Conservation (phyloP, 2,329 filamentous ascomycete genomes). For the Cladosporium sp. region DNA sequence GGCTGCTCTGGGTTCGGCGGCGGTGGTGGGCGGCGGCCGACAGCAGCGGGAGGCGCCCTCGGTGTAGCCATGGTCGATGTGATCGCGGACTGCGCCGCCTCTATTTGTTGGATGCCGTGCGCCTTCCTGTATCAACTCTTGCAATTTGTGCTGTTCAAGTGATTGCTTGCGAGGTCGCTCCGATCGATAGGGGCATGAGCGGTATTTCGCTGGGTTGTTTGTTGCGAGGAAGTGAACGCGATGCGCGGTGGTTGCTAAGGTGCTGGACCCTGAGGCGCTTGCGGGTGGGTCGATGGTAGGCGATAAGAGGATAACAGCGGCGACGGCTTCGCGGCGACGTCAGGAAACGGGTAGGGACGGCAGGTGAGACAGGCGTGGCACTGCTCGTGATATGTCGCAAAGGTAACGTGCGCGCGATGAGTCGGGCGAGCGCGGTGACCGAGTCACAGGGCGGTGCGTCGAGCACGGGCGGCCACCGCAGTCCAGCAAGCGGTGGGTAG, state of each 20-base stretch:
- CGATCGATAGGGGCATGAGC: conserved; percentile 1
- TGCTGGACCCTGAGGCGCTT: conserved; percentile 8
- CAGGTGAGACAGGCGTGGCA: background rate
- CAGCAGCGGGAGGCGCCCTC: conserved; percentile 19
- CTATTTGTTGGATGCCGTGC: background rate
- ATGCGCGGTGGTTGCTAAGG: background rate
- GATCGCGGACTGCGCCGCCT: background rate
- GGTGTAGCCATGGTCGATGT: conserved; percentile 25
- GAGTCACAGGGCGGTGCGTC: conserved; percentile 6
- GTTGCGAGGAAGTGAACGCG: background rate
- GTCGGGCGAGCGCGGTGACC: background rate
- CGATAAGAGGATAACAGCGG: background rate
- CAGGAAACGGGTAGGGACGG: background rate
- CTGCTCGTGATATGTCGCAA: conserved; percentile 9
- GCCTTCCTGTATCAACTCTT: too few relatives aligned
- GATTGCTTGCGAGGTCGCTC: background rate
- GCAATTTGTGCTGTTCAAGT: too few relatives aligned
- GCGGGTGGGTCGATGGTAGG: background rate
- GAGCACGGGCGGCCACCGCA: background rate
- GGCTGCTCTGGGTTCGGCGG: conserved; percentile 26
- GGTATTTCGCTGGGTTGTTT: background rate
- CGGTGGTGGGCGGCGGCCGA: conserved; percentile 30
- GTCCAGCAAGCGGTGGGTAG: background rate
- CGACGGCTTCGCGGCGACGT: background rate
- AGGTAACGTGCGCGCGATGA: conserved; percentile 7